Percentiles rank a stretch among this genome's conserved stretches.
These are phyloP conservation scores for Aspergillus ruber DNA, from an alignment of 2,329 filamentous ascomycete genomes.

Conservation along the genomic window DNA sequence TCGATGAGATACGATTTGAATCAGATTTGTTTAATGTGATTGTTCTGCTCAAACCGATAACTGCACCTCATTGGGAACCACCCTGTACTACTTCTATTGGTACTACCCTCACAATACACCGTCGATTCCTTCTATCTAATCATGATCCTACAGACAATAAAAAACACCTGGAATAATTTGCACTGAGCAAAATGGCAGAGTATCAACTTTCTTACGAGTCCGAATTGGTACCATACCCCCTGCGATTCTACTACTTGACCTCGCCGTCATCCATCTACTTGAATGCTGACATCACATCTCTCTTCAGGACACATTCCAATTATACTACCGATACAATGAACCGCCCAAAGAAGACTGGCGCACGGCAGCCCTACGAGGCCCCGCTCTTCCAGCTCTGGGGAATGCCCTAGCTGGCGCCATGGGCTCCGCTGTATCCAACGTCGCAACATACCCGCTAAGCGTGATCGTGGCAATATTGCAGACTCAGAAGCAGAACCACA, in stretches of 20 bases:
- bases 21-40: no score
- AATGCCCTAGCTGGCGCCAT: constrained; percentile 75
- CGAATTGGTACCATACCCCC: constrained; percentile 13
- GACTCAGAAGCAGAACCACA: constrained; percentile 55
- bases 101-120: no score
- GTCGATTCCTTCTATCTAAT: no score
- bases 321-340: constrained; percentile 38
- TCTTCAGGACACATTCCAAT: constrained; percentile 36
- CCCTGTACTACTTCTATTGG: no score
- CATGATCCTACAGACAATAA: no score
- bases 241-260: neutral
- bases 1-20: no score
- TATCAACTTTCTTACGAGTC: constrained; percentile 59
- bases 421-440: constrained; percentile 72
- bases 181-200: constrained; percentile 58
- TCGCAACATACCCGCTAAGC: constrained; percentile 73
- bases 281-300: neutral
- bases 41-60: no score
- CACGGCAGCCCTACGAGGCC: constrained; percentile 27
- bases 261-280: neutral
- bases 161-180: no score
- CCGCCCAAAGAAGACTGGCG: constrained; percentile 25
- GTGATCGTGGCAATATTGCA: constrained; percentile 77
- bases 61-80: no score
- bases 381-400: constrained; percentile 63